A percentile compares a stretch with the other conserved stretches of the same genome.
These are phyloP conservation scores for Gloeophyllum trabeum DNA, from an alignment of 768 basidiomycete genomes.

Conservation along the genomic window DNA sequence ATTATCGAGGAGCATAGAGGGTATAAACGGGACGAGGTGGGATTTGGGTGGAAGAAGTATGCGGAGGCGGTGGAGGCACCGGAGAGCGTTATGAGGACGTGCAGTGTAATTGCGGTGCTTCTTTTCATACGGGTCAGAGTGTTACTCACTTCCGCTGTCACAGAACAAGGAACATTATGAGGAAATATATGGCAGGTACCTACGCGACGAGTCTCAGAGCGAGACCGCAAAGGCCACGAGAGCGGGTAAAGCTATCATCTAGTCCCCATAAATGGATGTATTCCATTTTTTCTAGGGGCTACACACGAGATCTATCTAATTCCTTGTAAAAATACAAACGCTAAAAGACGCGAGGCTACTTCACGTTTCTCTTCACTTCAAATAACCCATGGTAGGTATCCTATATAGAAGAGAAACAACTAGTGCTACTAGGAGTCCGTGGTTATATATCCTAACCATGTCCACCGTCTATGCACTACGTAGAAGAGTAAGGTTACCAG, in stretches of 20 bases:
- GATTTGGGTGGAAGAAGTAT: conserved; percentile 33
- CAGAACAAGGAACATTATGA: conserved; percentile 31
- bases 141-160: neutral
- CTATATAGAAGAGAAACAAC: too few species aligned
- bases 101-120: conserved; percentile 15
- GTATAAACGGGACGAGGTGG: conserved; percentile 30
- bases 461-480: too few species aligned
- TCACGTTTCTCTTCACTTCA: too few species aligned
- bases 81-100: conserved; percentile 34
- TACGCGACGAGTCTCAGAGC: conserved; percentile 34
- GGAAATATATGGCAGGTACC: conserved; percentile 41
- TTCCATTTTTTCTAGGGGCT: neutral
- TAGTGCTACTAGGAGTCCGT: too few species aligned
- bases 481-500: too few species aligned
- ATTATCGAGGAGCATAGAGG: conserved; percentile 36
- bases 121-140: neutral
- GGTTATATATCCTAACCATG: too few species aligned
- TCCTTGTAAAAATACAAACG: too few species aligned
- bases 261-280: too few species aligned
- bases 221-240: conserved; percentile 15
- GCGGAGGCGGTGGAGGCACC: conserved; percentile 28
- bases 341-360: too few species aligned
- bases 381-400: too few species aligned
- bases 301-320: too few species aligned
- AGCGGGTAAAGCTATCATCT: conserved; percentile 1